Percentiles rank a stretch among this genome's conserved stretches.
These are phyloP conservation scores for Hyphopichia fennica DNA, from an alignment of 1,139 yeast species.

Conservation along the genomic window DNA sequence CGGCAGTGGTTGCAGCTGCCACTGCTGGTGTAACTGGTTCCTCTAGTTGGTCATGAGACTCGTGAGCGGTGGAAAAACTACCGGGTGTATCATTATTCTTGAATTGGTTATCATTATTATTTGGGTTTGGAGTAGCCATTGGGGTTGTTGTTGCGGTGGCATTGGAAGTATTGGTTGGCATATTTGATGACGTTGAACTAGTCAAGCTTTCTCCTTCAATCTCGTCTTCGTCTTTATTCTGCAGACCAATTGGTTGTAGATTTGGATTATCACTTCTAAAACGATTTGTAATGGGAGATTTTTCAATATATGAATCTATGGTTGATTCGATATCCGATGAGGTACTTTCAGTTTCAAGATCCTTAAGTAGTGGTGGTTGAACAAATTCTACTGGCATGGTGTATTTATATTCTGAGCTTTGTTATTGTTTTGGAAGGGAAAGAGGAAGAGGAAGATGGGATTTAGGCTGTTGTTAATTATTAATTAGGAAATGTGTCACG, in stretches of 20 bases:
- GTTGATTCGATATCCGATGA: constrained; percentile 6
- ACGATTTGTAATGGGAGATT: constrained; percentile 22
- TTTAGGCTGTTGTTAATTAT: too few species aligned
- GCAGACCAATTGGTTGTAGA: constrained; percentile 17
- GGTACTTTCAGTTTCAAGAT: constrained; percentile 2
- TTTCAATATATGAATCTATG: constrained; percentile 23
- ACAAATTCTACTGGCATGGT: not conserved
- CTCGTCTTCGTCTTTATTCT: not conserved
- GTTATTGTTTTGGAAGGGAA: too few species aligned
- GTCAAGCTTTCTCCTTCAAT: not conserved
- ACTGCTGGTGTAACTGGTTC: too few species aligned
- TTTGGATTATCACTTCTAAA: constrained; percentile 29
- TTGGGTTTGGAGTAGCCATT: not conserved
- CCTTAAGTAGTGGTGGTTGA: not conserved
- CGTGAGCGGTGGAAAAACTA: not conserved
- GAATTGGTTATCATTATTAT: not conserved
- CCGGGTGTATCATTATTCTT: not conserved
- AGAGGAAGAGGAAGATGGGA: too few species aligned
- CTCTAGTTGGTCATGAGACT: not conserved
- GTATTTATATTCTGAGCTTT: not conserved
- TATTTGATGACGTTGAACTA: not conserved
- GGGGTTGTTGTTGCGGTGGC: not conserved
- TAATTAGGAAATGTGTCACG: too few species aligned
- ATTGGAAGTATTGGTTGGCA: not conserved
- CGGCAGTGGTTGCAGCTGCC: not conserved